Conservation (phyloP, 192 early-diverging fungal genomes). For the Coemansia pectinata region DNA sequence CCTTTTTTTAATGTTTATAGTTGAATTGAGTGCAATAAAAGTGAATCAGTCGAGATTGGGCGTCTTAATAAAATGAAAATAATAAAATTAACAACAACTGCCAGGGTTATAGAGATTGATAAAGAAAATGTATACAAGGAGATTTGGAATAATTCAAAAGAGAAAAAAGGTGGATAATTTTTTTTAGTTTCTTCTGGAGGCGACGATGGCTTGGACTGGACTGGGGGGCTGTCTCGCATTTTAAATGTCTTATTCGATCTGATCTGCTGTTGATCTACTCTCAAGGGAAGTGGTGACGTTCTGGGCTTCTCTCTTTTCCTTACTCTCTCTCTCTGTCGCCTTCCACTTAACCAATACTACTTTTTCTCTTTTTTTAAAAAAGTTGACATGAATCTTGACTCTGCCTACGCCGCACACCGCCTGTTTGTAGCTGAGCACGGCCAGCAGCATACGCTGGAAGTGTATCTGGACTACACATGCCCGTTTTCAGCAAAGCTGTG, state of each 20-base stretch:
- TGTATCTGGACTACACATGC: conserved; percentile 56
- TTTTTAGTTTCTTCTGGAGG: background rate
- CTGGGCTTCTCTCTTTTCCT: background rate
- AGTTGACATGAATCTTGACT: conserved; percentile 12
- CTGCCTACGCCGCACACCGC: conserved; percentile 34
- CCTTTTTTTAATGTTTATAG: background rate
- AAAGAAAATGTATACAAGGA: background rate
- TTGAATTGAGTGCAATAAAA: background rate
- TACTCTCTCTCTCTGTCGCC: background rate
- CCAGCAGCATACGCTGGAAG: conserved; percentile 39
- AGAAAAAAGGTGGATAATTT: background rate
- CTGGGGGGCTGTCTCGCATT: background rate
- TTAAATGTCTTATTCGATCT: background rate
- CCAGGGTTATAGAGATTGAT: background rate
- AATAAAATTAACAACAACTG: conserved; percentile 2
- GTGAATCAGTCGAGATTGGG: background rate
- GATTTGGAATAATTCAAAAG: background rate
- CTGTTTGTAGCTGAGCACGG: background rate
- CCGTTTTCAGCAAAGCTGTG: conserved; percentile 70
- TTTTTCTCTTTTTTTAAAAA: background rate
- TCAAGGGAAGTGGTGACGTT: background rate
- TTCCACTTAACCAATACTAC: background rate
- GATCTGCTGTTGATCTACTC: background rate
- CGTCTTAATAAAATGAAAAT: background rate
- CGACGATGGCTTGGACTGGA: background rate